phyloP scores from a whole-genome alignment of 345 rosid genomes.

The Cardiospermum halicacabum region DNA sequence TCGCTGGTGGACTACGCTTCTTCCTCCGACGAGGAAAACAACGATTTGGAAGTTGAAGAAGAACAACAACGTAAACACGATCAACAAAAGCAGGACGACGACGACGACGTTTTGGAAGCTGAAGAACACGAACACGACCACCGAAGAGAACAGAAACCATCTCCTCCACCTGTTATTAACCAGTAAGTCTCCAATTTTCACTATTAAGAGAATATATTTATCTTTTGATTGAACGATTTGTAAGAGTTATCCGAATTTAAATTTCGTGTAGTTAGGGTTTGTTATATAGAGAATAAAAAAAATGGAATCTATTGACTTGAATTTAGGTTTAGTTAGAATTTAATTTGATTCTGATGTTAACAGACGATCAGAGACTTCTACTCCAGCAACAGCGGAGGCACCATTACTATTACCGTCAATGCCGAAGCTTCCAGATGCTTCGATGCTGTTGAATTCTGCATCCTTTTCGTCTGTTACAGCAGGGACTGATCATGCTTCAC shows the following conservation, averaged over 20 bases:
- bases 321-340: conserved; percentile 2
- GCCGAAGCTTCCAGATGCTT: conserved; percentile 81
- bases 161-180: conserved; percentile 14
- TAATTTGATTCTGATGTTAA: not conserved
- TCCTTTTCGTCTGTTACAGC: conserved; percentile 24
- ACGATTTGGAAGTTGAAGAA: conserved; percentile 24
- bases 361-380: conserved; percentile 30
- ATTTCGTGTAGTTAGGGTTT: not conserved
- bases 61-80: conserved; percentile 9
- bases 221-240: no score
- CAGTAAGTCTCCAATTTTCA: conserved; percentile 28
- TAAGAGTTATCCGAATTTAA: not conserved
- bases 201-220: no score
- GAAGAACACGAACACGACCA: conserved; percentile 17
- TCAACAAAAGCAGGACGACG: conserved; percentile 51
- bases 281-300: not conserved
- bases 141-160: conserved; percentile 14
- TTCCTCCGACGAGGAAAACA: conserved; percentile 67
- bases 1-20: conserved; percentile 69
- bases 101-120: conserved; percentile 40
- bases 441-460: conserved; percentile 60
- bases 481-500: conserved; percentile 62
- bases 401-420: conserved; percentile 15
- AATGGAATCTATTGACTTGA: not conserved
- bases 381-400: no score